Evolutionary conservation across 1,139 yeast genomes (phyloP).

Genomic region (Taphrina wiesneri): DNA sequence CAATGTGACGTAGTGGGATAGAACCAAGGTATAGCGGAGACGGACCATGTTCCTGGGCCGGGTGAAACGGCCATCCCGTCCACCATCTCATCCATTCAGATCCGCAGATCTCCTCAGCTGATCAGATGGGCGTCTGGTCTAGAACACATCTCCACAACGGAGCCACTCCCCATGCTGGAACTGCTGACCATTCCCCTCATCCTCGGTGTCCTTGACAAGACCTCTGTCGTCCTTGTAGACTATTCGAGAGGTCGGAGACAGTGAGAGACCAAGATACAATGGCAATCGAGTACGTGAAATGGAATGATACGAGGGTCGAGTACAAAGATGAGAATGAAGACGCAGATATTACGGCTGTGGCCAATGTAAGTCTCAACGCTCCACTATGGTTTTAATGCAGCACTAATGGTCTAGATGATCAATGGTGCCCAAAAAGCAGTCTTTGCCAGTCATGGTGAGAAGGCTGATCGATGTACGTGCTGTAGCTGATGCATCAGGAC

Average conservation of each 20-base stretch:
- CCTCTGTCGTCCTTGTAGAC: not conserved
- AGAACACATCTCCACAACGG: not conserved
- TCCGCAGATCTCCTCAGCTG: not conserved
- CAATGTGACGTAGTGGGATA: too few relatives aligned
- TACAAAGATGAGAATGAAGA: conserved; percentile 21
- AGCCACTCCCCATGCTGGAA: not conserved
- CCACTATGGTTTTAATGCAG: not conserved
- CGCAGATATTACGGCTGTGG: conserved; percentile 14
- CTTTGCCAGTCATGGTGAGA: conserved; percentile 6
- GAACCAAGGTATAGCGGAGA: too few relatives aligned
- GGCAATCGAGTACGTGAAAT: conserved; percentile 17
- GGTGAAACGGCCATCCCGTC: too few relatives aligned
- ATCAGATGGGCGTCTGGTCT: too few relatives aligned
- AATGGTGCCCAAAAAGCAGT: conserved; percentile 6
- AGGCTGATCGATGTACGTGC: not conserved
- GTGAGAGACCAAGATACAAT: not conserved
- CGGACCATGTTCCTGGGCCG: too few relatives aligned
- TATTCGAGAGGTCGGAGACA: too few relatives aligned
- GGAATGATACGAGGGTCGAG: conserved; percentile 17
- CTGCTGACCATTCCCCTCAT: not conserved
- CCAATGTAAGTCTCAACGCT: not conserved
- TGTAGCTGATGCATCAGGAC: not conserved
- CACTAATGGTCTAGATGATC: not conserved
- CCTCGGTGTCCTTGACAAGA: not conserved
- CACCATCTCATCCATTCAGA: not conserved